Base-by-base conservation (phyloP, 805 yeast genomes). In the Scheffersomyces amazonensis region DNA sequence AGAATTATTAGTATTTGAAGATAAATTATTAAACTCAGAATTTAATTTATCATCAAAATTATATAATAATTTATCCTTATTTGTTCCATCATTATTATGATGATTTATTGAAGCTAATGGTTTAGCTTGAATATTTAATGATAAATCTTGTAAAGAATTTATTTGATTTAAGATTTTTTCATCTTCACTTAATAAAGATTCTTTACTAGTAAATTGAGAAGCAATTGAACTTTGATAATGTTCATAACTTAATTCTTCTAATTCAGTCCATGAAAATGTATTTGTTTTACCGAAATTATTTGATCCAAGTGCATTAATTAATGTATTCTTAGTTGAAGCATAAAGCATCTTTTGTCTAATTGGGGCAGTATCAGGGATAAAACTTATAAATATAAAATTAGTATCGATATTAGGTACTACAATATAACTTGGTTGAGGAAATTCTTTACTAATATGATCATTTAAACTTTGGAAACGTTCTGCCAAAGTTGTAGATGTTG, bases 331-430 rank as follows among this genome's bases (percentile, higher is more conserved):
- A 9, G 95, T 81, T 2, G 96, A 87, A 4, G 98, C 98, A 58
- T 90, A 93, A 34, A 93, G 70, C 97, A 93, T 93, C 59, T 91
- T 93, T 40, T 76, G 73, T 41, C 89, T 76, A 27, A 91, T 90
- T 2, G 82, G 80, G 7, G 96, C 86, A 35, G 61, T 60, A 57
- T 91, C 97, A 0, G 99, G 97, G 37, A 91, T 90, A 63, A 74
- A 90, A 16, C 93, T 80, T 32, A 89, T 75, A 50, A 91, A 89
- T 3, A 78, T 72, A 23, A 46, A 47, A 18, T 36, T 47, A 20
- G 35, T 44, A 5, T 35, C 43, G n/a, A 42, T 46, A 16, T 43
- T 37, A 10, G 55, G 48, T 10, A 67, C 33, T 6, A 67, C 43
- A n/a, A 60, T 54, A 39, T 62, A 69, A 2, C 60, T 55, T 12